Evolutionary conservation across 148 eudicot genomes (phyloP), one percentile per base, ranked within the genome.

Genomic region (Amaranthus cruentus): DNA sequence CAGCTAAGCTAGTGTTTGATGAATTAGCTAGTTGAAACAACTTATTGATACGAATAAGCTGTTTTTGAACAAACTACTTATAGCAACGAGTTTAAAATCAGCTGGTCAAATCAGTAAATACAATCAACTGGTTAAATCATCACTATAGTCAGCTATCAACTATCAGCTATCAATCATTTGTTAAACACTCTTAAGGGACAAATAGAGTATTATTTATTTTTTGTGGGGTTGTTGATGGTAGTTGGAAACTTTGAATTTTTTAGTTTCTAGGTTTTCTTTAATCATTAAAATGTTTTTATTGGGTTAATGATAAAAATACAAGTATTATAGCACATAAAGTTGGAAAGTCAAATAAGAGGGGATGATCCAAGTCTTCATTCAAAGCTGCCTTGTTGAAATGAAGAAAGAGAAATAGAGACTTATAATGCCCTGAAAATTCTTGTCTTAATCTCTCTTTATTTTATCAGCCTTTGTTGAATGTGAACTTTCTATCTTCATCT

Each of bases 221-320:
- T 66, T 67, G 73, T 76, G 83, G 79, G 79, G 83, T 80, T 76
- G 83, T 76, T 80, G 79, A 80, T 71, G 76, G 76, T 80, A 76
- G 77, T 76, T 80, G 79, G 38, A 76, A 13, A 42, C 55, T 69
- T 59, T 9, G 55, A 60, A 46, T 69, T n/a, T 54, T 12, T 43
- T 47, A 51, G 14, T 68, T 73, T 47, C 43, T 57, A 43, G 43
- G 13, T 68, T 42, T 48, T 28, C 38, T 68, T 15, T 49, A 14
- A 18, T 66, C 18, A 28, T 28, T 2, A 28, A 14, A 12, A 68
- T 65, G 44, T 55, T 59, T 76, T 28, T 7, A 49, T 68, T 43
- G 52, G 61, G 66, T 5, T 58, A 43, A 38, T 42, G 0, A 50
- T 42, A 28, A 28, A 28, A 28, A 69, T 38, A 79, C 70, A 43